Evolutionary conservation across 164 flowering plant genomes (phyloP).

Genomic region (Sedum album): DNA sequence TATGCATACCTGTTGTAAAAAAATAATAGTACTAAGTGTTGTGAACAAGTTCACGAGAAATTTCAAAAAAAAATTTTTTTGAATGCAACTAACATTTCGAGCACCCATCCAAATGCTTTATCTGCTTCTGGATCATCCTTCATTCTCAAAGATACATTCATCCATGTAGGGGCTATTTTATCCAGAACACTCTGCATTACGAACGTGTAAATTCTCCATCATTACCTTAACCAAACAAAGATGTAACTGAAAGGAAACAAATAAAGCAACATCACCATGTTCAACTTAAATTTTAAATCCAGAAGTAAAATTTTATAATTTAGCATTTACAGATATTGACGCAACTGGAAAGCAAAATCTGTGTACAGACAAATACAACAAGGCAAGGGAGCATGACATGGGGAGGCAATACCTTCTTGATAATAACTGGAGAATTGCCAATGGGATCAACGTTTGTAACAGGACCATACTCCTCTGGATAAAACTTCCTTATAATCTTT

Average conservation of each 20-base stretch:
- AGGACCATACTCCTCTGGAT: slow-evolving; percentile 80
- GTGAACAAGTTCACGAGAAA: not conserved
- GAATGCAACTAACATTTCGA: slow-evolving; percentile 73
- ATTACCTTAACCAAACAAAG: not conserved
- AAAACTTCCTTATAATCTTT: slow-evolving; percentile 67
- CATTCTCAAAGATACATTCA: slow-evolving; percentile 89
- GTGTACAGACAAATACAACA: not conserved
- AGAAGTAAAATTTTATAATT: not conserved
- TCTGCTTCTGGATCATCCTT: slow-evolving; percentile 87
- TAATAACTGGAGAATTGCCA: slow-evolving; percentile 97
- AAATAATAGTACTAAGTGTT: not conserved
- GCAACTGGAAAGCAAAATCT: not conserved
- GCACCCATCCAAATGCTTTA: slow-evolving; percentile 91
- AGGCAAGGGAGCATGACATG: not conserved
- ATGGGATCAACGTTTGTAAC: slow-evolving; percentile 84
- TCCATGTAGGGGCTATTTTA: slow-evolving; percentile 94
- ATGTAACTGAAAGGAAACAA: not conserved
- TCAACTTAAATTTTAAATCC: not conserved
- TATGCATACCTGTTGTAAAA: slow-evolving; percentile 36
- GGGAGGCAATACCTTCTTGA: slow-evolving; percentile 51
- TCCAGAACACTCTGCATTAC: slow-evolving; percentile 45
- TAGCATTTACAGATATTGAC: not conserved
- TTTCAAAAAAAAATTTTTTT: not conserved
- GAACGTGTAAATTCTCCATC: not conserved
- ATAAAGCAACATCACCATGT: not conserved